These are phyloP conservation scores for Hymenoscyphus repandus DNA, from an alignment of 2,329 filamentous ascomycete genomes.

Conservation along the genomic window DNA sequence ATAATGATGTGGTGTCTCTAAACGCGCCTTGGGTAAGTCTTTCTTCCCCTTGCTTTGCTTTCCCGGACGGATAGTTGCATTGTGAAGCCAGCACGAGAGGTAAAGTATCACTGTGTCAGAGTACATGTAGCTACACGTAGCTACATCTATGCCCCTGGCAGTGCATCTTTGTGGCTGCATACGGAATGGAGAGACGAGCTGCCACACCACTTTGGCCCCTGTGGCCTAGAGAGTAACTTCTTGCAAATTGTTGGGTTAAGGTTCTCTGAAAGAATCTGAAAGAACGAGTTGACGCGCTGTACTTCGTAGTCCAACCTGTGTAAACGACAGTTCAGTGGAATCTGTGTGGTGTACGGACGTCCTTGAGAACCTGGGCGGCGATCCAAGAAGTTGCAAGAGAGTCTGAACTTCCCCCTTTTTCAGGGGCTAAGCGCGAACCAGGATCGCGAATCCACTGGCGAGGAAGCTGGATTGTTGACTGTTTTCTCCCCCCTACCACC, in stretches of 20 bases:
- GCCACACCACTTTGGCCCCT: too few species aligned
- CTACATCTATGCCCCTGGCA: conserved; percentile 8
- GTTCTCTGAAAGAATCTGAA: too few species aligned
- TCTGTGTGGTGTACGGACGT: too few species aligned
- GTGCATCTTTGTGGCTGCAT: too few species aligned
- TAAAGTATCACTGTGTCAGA: conserved; percentile 10
- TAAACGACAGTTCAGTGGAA: too few species aligned
- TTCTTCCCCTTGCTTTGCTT: conserved; percentile 6
- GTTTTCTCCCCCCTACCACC: not conserved
- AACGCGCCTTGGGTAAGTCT: not conserved
- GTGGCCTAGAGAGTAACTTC: too few species aligned
- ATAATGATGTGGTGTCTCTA: too few species aligned
- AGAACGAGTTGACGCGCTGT: too few species aligned
- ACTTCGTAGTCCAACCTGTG: too few species aligned
- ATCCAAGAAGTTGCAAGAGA: not conserved
- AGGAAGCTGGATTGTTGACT: not conserved
- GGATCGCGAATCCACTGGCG: conserved; percentile 14
- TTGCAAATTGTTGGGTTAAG: too few species aligned
- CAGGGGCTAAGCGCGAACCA: conserved; percentile 10
- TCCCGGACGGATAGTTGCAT: conserved; percentile 13
- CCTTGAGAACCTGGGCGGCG: not conserved
- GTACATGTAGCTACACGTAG: conserved; percentile 10
- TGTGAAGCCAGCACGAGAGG: conserved; percentile 2
- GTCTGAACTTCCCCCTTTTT: conserved; percentile 6
- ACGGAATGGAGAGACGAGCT: too few species aligned